Conservation (phyloP, 2,329 filamentous ascomycete species). For the Pseudogymnoascus sp. region DNA sequence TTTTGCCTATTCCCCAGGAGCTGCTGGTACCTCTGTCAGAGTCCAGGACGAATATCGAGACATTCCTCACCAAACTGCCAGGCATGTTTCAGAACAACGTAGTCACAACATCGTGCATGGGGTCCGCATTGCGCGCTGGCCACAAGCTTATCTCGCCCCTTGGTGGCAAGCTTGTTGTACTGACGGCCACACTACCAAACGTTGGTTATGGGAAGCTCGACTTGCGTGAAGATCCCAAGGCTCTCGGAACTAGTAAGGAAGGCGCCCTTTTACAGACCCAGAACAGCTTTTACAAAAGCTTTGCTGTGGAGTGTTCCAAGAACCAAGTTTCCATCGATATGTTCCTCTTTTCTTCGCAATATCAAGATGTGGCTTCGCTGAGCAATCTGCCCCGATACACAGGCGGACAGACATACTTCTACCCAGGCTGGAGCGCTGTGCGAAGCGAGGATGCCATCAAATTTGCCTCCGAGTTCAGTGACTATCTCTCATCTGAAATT, state of each 20-base stretch:
- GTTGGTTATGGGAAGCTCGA: conserved; percentile 82
- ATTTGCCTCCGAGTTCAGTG: conserved; percentile 92
- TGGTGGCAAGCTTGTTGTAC: conserved; percentile 87
- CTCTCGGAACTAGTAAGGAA: conserved; percentile 90
- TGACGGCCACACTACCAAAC: conserved; percentile 85
- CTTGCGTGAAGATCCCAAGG: conserved; percentile 92
- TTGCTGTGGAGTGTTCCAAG: conserved; percentile 97
- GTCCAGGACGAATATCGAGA: conserved; percentile 83
- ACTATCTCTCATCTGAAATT: conserved; percentile 94
- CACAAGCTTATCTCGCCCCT: conserved; percentile 93
- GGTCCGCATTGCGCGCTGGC: conserved; percentile 80
- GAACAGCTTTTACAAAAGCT: conserved; percentile 98
- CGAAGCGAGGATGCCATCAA: conserved; percentile 94
- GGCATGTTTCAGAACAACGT: conserved; percentile 96
- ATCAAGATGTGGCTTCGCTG: conserved; percentile 93
- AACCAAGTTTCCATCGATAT: conserved; percentile 98
- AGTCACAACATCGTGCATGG: conserved; percentile 85
- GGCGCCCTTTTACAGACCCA: conserved; percentile 77
- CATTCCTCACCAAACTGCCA: conserved; percentile 81
- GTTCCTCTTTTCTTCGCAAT: conserved; percentile 93
- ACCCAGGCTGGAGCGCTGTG: conserved; percentile 94
- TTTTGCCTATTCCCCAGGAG: conserved; percentile 87
- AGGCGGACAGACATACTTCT: conserved; percentile 96
- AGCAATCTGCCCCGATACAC: conserved; percentile 95
- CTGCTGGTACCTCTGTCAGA: conserved; percentile 83